phyloP scores from a whole-genome alignment of 2,329 filamentous ascomycete genomes.

The Pseudocercospora macadamiae region DNA sequence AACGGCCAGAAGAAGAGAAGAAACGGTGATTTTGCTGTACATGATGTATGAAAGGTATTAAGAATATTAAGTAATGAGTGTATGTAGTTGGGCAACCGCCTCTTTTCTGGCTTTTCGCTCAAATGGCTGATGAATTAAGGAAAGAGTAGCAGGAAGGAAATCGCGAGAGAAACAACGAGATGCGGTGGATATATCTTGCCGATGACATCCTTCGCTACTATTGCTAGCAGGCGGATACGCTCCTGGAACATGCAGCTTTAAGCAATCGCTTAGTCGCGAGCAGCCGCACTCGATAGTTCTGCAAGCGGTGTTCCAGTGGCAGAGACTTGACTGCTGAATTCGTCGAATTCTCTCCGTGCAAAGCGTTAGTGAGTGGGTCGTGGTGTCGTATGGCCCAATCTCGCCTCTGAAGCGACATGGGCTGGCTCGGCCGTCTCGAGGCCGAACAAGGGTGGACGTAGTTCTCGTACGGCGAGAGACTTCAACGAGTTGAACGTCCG shows the following conservation, averaged over 20 bases:
- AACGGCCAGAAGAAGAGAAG: slow-evolving; percentile 20
- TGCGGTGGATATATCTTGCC: background rate
- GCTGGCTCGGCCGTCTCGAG: background rate
- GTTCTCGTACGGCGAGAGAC: background rate
- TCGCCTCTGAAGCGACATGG: background rate
- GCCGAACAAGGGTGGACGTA: background rate
- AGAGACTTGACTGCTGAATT: background rate
- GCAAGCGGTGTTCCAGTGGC: background rate
- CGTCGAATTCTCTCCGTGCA: background rate
- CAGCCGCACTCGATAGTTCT: background rate
- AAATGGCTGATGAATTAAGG: background rate
- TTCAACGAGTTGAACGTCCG: background rate
- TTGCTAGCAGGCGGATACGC: background rate
- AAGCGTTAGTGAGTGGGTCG: background rate
- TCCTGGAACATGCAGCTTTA: background rate
- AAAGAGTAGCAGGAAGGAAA: background rate
- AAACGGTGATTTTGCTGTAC: slow-evolving; percentile 4
- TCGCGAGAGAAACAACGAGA: background rate
- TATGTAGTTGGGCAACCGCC: background rate
- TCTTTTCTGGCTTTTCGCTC: background rate
- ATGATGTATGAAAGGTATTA: background rate
- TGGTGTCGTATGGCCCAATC: background rate
- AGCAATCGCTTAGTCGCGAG: background rate
- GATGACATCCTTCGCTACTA: background rate
- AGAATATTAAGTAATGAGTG: background rate